Base-by-base conservation (phyloP, 805 yeast species). In the Candida montana region DNA sequence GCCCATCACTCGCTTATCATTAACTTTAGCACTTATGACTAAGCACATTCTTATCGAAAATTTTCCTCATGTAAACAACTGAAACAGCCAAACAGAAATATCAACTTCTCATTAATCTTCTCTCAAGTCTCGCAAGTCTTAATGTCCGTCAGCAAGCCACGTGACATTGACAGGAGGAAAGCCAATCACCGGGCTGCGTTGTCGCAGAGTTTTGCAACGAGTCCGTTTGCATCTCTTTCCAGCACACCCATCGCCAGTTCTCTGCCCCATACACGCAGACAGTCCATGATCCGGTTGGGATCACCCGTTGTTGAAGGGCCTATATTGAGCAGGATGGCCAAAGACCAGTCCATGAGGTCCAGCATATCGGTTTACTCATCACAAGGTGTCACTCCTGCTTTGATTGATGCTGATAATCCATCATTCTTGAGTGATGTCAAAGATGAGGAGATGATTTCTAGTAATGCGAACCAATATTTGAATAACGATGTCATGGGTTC, bases 401-500 rank as follows among this genome's bases (percentile, higher is more conserved):
- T 48, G 2, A 38, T 48, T 5, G 50, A 50, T 30, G 43, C 40
- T 5, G 45, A 40, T 3, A 35, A 41, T 8, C 53, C 52, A 2
- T 46, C 48, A 4, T 50, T 50, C 20, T 30, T 31, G 5, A 21
- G 43, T n/a, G 41, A 43, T n/a, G 18, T 7, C 8, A 36, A 41
- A 32, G 51, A 48, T 7, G 42, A 43, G 17, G 37, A 31, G 10
- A 12, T 30, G 0, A 40, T 46, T 5, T 19, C 20, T 2, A 24
- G 7, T 5, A 24, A 34, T 29, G 15, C 33, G 4, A 29, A 31
- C 12, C 48, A 33, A 9, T 53, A 54, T 36, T 41, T 53, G 37
- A 53, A 50, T 33, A 35, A 39, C 20, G 45, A 45, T 36, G 40
- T 19, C 4, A 28, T 55, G 27, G 29, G 42, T n/a, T 43, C 47